Evolutionary conservation across 176 grass and related monocot species (phyloP).

Genomic region (Bonia amplexicaulis): DNA sequence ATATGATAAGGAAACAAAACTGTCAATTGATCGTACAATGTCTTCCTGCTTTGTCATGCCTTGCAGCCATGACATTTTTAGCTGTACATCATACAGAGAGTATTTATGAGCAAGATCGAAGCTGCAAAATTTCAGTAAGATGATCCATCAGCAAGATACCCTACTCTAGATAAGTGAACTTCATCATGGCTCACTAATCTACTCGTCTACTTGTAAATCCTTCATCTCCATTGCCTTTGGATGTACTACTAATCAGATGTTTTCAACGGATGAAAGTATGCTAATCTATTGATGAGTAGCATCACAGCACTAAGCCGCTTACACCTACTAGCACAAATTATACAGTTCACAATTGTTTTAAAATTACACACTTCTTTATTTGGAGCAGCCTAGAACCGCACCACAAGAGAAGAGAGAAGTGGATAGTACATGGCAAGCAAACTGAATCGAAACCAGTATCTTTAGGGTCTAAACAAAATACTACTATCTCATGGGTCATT

Average conservation of each 20-base stretch:
- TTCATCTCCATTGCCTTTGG: neutral
- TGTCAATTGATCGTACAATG: neutral
- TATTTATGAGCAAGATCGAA: neutral
- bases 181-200: neutral
- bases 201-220: neutral
- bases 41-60: neutral
- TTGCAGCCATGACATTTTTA: neutral
- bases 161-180: neutral
- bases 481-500: neutral
- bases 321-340: slow-evolving; percentile 10
- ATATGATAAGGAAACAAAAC: neutral
- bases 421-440: slow-evolving; percentile 27
- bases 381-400: slow-evolving; percentile 14
- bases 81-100: neutral
- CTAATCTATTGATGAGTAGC: slow-evolving; percentile 7
- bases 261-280: slow-evolving; percentile 1
- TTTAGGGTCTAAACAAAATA: neutral
- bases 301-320: slow-evolving; percentile 16
- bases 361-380: neutral
- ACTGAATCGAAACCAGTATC: slow-evolving; percentile 4
- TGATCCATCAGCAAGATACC: neutral
- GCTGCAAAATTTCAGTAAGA: neutral
- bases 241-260: neutral
- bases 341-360: neutral
- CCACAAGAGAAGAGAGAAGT: neutral